A percentile compares a stretch with the other conserved stretches of the same genome.
Evolutionary conservation across 2,329 filamentous ascomycete genomes (phyloP).

Genomic region (Arthroderma uncinatum): DNA sequence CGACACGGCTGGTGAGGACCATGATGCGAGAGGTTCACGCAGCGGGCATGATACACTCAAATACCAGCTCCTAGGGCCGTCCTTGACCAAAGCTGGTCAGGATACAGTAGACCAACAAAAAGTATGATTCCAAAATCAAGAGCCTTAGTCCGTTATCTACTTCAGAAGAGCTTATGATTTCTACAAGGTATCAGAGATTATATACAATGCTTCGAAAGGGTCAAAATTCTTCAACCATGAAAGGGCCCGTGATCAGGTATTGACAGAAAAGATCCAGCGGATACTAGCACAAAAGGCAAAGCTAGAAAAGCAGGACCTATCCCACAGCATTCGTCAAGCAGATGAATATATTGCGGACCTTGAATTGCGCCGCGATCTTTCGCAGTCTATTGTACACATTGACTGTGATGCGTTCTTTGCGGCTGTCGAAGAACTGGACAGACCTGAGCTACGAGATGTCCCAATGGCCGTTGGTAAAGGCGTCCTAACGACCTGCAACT

Average conservation of each 20-base stretch:
- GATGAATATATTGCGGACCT: conserved; percentile 73
- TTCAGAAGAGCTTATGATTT: conserved; percentile 1
- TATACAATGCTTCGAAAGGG: conserved; percentile 92
- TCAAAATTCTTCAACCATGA: conserved; percentile 95
- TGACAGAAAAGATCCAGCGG: conserved; percentile 75
- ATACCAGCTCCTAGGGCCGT: conserved; percentile 80
- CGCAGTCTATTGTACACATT: conserved; percentile 76
- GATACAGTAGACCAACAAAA: conserved; percentile 87
- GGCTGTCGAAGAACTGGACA: conserved; percentile 74
- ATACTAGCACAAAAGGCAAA: conserved; percentile 65
- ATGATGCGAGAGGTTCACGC: not conserved
- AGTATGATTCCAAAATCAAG: conserved; percentile 31
- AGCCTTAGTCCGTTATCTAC: conserved; percentile 1
- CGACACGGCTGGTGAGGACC: not conserved
- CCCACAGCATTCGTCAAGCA: conserved; percentile 59
- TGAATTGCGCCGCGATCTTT: conserved; percentile 67
- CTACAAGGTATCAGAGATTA: conserved; percentile 76
- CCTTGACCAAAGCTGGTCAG: conserved; percentile 85
- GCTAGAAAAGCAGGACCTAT: conserved; percentile 65
- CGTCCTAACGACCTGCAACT: conserved; percentile 67
- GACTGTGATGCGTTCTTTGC: conserved; percentile 98
- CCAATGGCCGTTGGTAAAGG: conserved; percentile 83
- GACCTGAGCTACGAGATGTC: conserved; percentile 71
- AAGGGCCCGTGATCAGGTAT: conserved; percentile 64
- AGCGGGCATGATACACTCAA: conserved; percentile 57